Evolutionary conservation across 176 grass and related monocot species (phyloP).

Genomic region (Carex pumila): DNA sequence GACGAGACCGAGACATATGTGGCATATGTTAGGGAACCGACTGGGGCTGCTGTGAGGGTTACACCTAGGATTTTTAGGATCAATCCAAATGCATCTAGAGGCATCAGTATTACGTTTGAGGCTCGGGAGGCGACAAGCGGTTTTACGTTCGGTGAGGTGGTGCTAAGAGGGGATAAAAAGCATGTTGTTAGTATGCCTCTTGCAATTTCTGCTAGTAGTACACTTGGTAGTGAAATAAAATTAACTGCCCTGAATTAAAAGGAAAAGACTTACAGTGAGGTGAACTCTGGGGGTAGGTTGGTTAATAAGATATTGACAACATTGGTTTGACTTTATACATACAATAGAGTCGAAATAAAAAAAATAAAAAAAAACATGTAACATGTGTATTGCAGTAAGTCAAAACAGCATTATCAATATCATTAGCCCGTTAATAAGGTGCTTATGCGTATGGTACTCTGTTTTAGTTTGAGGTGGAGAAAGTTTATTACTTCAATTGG

Average conservation of each 20-base stretch:
- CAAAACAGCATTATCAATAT: too few relatives aligned
- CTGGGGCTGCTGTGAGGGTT: conserved; percentile 50
- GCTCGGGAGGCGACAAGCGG: conserved; percentile 34
- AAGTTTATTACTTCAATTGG: not conserved
- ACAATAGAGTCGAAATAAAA: too few relatives aligned
- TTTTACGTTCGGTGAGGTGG: conserved; percentile 71
- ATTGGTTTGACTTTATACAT: too few relatives aligned
- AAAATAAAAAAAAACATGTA: too few relatives aligned
- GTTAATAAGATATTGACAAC: too few relatives aligned
- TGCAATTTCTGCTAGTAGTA: conserved; percentile 44
- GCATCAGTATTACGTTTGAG: conserved; percentile 44
- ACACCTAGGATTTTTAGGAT: conserved; percentile 41
- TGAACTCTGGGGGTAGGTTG: not conserved
- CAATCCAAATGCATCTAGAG: conserved; percentile 31
- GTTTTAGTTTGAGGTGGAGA: not conserved
- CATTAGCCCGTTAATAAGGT: not conserved
- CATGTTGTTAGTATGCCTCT: conserved; percentile 64
- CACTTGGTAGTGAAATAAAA: conserved; percentile 18
- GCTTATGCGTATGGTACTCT: not conserved
- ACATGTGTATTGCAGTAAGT: too few relatives aligned
- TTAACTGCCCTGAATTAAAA: not conserved
- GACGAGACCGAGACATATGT: conserved; percentile 45
- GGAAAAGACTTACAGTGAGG: not conserved
- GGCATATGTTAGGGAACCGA: conserved; percentile 45
- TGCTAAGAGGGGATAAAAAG: conserved; percentile 53